phyloP scores from a whole-genome alignment of 192 early-diverging fungal genomes.

The Coemansia sp. region DNA sequence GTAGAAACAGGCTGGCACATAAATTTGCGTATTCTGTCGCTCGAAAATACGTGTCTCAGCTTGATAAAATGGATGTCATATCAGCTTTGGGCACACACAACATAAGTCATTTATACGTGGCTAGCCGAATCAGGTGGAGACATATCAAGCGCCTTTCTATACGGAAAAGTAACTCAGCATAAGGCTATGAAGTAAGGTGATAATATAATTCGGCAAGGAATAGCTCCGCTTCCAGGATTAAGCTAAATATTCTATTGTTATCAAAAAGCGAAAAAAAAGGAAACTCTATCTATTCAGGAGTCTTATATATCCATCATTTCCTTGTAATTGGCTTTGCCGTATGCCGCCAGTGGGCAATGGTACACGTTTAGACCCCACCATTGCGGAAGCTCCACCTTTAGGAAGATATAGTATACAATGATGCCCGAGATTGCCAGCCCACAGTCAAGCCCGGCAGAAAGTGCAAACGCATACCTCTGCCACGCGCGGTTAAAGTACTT shows the following conservation, averaged over 20 bases:
- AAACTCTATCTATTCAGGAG: background rate
- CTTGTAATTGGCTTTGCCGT: conserved; percentile 18
- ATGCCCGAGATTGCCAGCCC: conserved; percentile 56
- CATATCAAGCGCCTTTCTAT: background rate
- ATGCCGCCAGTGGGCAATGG: conserved; percentile 40
- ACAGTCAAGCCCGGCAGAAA: conserved; percentile 59
- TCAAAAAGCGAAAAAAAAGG: too few species aligned
- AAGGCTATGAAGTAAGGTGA: too few species aligned
- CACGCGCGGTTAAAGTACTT: conserved; percentile 65
- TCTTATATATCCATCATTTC: background rate
- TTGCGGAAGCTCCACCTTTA: conserved; percentile 26
- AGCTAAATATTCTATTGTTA: too few species aligned
- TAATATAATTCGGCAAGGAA: too few species aligned
- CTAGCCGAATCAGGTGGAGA: background rate
- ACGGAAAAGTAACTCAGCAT: too few species aligned
- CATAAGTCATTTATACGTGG: background rate
- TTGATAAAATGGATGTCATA: background rate
- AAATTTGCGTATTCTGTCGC: background rate
- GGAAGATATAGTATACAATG: conserved; percentile 45
- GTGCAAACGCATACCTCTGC: conserved; percentile 59
- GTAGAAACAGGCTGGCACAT: background rate
- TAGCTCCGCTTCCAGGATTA: too few species aligned
- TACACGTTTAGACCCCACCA: conserved; percentile 55
- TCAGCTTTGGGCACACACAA: background rate
- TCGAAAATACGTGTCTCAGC: background rate